Evolutionary conservation across 495 filamentous ascomycete species (phyloP), one percentile per base, ranked within the genome.

Genomic region (Bombardia bombarda): DNA sequence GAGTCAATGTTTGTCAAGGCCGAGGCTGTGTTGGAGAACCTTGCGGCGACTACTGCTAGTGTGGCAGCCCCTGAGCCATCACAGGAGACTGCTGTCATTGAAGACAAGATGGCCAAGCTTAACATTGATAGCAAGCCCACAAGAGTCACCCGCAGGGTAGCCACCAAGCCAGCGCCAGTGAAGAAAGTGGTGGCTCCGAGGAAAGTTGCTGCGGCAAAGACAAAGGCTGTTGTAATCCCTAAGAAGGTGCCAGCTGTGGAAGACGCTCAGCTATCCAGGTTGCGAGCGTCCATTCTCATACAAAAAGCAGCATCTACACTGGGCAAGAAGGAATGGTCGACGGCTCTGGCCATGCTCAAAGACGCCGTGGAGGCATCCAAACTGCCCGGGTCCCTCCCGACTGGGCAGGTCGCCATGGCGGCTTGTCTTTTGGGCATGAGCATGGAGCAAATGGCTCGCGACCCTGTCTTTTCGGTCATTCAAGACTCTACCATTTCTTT

Each of bases 401-500:
- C 26, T 51, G 69, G 75, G 33, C 67, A 71, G 10, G 57, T 84
- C n/a, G 60, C 69, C n/a, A 70, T 74, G 58, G 79, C 80, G 2
- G 71, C 72, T 32, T 67, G 73, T 30, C 63, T 79, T 7, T 60
- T 86, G 41, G 60, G 70, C 5, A 69, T 79, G 60, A 82, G 75
- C 40, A 60, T 83, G 49, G 77, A 80, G 16, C 70, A 80, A 38
- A 80, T 98, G 63, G 71, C 77, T 12, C 68, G 74, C 3, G 87
- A 97, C 65, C 82, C 89, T 8, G 82, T 90, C 1, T 94, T 89
- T 58, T 92, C 85, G 30, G 80, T 90, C 14, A 71, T 98, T 19
- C 84, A 87, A 7, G 92, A 98, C 46, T 97, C 92, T 5, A 94
- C 87, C 4, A 83, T 92, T 24, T 88, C 84, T 0, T 76, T 88